These are phyloP conservation scores for Magnusiomyces clavatus DNA, from an alignment of 1,139 yeast genomes.

Conservation along the genomic window DNA sequence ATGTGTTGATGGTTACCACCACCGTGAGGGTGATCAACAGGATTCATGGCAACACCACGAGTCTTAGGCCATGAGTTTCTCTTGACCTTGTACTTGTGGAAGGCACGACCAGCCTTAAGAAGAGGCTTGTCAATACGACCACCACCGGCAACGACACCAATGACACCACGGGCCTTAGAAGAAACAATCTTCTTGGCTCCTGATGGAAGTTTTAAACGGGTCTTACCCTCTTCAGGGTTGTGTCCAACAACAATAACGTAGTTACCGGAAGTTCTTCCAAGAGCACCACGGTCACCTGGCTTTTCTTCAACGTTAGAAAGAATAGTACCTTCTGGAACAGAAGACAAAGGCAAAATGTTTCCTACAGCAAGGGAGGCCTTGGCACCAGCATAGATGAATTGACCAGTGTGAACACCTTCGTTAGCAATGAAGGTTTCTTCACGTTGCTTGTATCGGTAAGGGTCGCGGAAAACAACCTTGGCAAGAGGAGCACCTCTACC, in stretches of 20 bases:
- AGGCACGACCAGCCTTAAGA: slow-evolving; percentile 99
- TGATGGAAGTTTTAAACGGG: slow-evolving; percentile 98
- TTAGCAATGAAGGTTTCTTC: slow-evolving; percentile 98
- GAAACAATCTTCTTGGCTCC: slow-evolving; percentile 97
- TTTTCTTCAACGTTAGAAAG: slow-evolving; percentile 97
- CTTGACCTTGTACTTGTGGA: slow-evolving; percentile 98
- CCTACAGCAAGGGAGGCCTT: slow-evolving; percentile 97
- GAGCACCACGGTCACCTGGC: slow-evolving; percentile 99
- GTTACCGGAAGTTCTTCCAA: slow-evolving; percentile 99
- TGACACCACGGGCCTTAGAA: slow-evolving; percentile 97
- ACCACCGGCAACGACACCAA: slow-evolving; percentile 99
- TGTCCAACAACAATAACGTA: slow-evolving; percentile 98
- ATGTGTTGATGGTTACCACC: slow-evolving; percentile 99
- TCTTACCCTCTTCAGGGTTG: slow-evolving; percentile 98
- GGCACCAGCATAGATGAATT: slow-evolving; percentile 97
- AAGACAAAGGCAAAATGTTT: slow-evolving; percentile 93
- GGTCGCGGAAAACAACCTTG: slow-evolving; percentile 98
- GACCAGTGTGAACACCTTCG: slow-evolving; percentile 99
- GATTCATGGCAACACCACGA: slow-evolving; percentile 99
- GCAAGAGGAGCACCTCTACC: slow-evolving; percentile 99
- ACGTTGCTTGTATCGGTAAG: slow-evolving; percentile 96
- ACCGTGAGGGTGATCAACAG: slow-evolving; percentile 99
- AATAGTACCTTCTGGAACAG: slow-evolving; percentile 99
- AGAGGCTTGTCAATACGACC: slow-evolving; percentile 99
- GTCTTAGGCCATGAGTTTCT: slow-evolving; percentile 99